Conservation (phyloP, 495 filamentous ascomycete genomes). For the Neurospora hispaniola region DNA sequence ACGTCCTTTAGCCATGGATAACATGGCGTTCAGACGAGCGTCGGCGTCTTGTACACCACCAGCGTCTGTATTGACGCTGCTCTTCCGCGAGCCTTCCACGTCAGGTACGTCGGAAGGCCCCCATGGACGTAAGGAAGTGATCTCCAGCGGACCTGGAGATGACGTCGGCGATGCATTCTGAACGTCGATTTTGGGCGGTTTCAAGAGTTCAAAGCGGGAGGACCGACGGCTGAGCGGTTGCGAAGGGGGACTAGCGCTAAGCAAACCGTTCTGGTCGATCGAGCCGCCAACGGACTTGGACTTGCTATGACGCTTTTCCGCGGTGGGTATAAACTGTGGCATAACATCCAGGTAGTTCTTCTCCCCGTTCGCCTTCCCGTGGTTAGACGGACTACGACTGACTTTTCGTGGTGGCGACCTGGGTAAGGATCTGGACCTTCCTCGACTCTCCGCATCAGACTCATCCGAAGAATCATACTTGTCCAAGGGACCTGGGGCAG, state of each 20-base stretch:
- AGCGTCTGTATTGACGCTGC: constrained; percentile 7
- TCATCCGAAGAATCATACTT: constrained; percentile 26
- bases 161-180: constrained; percentile 36
- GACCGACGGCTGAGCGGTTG: constrained; percentile 28
- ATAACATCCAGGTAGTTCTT: constrained; percentile 31
- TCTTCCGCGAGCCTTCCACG: constrained; percentile 19
- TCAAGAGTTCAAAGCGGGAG: constrained; percentile 43
- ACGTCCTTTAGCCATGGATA: constrained; percentile 10
- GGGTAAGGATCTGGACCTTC: constrained; percentile 22
- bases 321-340: constrained; percentile 25
- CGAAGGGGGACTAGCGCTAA: constrained; percentile 14
- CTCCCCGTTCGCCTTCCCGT: constrained; percentile 20
- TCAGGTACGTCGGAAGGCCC: constrained; percentile 25
- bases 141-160: constrained; percentile 20
- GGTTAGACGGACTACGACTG: constrained; percentile 9
- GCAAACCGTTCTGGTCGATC: not conserved
- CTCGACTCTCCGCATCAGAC: constrained; percentile 29
- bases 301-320: constrained; percentile 7
- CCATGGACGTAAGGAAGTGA: constrained; percentile 4
- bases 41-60: constrained; percentile 12
- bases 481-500: constrained; percentile 8
- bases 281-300: constrained; percentile 2
- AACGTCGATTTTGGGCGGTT: constrained; percentile 54
- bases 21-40: constrained; percentile 18
- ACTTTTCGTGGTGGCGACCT: not conserved